phyloP scores from a whole-genome alignment of 257 asterid species.

The Lycium barbarum region DNA sequence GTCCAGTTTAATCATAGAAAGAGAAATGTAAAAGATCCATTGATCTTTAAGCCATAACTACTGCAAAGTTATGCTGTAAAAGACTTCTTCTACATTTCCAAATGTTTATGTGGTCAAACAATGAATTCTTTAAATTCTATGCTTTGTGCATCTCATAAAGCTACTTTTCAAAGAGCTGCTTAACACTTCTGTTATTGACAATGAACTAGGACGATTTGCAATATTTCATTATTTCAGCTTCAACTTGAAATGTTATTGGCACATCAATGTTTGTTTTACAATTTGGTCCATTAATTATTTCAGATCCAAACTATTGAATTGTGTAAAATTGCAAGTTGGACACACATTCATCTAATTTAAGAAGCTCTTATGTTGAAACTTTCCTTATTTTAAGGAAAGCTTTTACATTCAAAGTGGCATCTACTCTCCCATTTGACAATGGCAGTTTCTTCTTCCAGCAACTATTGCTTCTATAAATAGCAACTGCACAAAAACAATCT shows the following conservation, averaged over 20 bases:
- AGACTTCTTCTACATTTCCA: background rate
- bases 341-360: background rate
- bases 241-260: background rate
- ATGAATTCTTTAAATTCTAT: background rate
- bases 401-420: constrained; percentile 23
- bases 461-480: constrained; percentile 42
- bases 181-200: background rate
- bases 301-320: background rate
- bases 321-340: background rate
- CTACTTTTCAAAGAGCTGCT: background rate
- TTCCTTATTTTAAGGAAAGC: constrained; percentile 55
- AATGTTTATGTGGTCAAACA: background rate
- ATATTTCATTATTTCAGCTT: background rate
- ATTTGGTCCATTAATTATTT: background rate
- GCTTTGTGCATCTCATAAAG: background rate
- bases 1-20: too few species aligned
- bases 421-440: constrained; percentile 61
- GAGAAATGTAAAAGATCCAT: background rate
- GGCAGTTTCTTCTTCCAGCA: constrained; percentile 86
- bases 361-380: background rate
- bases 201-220: background rate
- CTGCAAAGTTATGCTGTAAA: background rate
- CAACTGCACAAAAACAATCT: constrained; percentile 64
- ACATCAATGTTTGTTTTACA: background rate
- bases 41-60: background rate